Conservation (phyloP, 1,284 basidiomycete genomes). For the Inonotus obliquus region DNA sequence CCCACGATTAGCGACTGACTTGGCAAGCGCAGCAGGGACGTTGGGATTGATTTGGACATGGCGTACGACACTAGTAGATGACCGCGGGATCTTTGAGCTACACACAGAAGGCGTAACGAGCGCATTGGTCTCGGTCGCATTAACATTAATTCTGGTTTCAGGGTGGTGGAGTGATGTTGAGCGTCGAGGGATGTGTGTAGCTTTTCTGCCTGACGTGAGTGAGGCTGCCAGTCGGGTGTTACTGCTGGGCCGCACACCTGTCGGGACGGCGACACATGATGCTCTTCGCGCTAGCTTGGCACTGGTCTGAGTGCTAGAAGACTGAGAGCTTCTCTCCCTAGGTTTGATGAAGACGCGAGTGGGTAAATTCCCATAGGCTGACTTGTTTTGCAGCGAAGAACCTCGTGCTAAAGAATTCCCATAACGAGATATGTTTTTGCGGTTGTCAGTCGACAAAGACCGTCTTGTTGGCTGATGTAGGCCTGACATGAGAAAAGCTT, state of each 20-base stretch:
- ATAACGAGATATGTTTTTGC: background rate
- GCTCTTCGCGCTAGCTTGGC: conserved; percentile 3
- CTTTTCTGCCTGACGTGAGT: background rate
- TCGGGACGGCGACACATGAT: background rate
- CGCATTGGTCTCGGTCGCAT: background rate
- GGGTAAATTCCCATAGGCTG: background rate
- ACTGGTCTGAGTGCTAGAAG: background rate
- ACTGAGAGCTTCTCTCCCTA: background rate
- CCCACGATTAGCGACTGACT: background rate
- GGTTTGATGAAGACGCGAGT: conserved; percentile 10
- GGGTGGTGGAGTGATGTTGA: background rate
- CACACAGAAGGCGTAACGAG: background rate
- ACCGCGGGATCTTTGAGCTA: background rate
- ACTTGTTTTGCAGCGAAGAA: background rate
- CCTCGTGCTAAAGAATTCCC: background rate
- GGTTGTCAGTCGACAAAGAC: background rate
- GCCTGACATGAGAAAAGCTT: background rate
- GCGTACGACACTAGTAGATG: background rate
- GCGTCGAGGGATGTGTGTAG: background rate
- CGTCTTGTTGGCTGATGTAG: background rate
- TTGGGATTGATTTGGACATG: background rate
- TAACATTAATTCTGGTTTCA: no score
- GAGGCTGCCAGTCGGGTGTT: background rate
- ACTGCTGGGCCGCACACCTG: background rate
- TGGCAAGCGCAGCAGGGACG: background rate